Conservation (phyloP, 2,329 filamentous ascomycete genomes). For the Mollisia scopiformis region DNA sequence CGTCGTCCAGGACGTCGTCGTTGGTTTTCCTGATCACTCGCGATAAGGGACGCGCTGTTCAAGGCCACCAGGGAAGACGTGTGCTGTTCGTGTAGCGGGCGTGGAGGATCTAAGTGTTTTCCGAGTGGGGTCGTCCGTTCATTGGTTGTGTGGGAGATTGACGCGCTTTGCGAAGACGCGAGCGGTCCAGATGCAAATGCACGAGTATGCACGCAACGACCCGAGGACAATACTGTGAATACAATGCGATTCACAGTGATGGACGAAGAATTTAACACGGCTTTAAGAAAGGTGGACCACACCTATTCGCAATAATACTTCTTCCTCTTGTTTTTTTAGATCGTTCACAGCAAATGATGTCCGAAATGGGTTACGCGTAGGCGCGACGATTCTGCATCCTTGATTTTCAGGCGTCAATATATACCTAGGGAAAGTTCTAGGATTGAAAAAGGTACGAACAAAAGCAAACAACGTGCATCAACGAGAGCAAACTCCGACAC, state of each 20-base stretch:
- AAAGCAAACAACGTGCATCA: not conserved
- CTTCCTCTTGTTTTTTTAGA: too few species aligned
- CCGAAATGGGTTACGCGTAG: not conserved
- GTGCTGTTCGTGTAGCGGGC: conserved; percentile 29
- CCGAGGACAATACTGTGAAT: conserved; percentile 11
- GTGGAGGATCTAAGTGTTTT: conserved; percentile 29
- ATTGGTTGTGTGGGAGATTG: not conserved
- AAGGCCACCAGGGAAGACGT: conserved; percentile 14
- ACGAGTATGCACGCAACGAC: conserved; percentile 3
- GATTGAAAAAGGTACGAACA: not conserved
- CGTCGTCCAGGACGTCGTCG: not conserved
- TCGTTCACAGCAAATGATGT: not conserved
- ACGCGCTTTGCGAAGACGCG: conserved; percentile 6
- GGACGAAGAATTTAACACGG: not conserved
- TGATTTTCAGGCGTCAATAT: not conserved
- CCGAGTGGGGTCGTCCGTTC: not conserved
- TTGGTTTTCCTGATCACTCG: conserved; percentile 15
- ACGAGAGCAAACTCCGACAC: not conserved
- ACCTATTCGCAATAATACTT: not conserved
- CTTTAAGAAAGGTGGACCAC: not conserved
- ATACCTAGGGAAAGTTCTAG: not conserved
- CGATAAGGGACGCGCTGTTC: conserved; percentile 26
- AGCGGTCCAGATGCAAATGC: not conserved
- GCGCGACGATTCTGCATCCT: not conserved
- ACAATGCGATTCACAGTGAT: not conserved